A percentile compares a stretch with the other conserved stretches of the same genome.
phyloP scores from a whole-genome alignment of 2,329 filamentous ascomycete species.

The Didymosphaeria variabile region DNA sequence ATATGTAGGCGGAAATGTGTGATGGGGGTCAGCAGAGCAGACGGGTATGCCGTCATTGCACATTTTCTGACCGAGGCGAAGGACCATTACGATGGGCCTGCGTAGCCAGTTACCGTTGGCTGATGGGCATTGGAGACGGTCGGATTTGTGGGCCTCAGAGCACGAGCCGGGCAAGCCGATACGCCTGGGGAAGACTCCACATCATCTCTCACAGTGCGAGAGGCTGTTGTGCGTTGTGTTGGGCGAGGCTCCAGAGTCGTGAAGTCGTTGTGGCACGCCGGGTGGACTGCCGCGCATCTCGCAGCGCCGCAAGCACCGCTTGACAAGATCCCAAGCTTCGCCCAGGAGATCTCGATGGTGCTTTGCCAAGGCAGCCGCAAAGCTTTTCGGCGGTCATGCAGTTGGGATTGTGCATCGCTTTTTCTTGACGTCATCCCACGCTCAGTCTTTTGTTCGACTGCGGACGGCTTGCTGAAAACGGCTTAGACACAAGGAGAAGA shows the following conservation, averaged over 20 bases:
- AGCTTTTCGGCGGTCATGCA: slow-evolving; percentile 16
- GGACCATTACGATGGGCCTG: not conserved
- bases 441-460: no score
- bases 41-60: slow-evolving; percentile 27
- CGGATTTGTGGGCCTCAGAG: slow-evolving; percentile 22
- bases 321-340: slow-evolving; percentile 23
- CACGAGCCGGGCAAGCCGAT: slow-evolving; percentile 17
- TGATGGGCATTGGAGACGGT: not conserved
- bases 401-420: not conserved
- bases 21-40: slow-evolving; percentile 7
- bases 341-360: slow-evolving; percentile 16
- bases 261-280: not conserved
- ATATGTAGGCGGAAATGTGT: slow-evolving; percentile 1
- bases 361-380: slow-evolving; percentile 26
- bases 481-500: not conserved
- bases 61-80: slow-evolving; percentile 12
- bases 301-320: slow-evolving; percentile 4
- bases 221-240: not conserved
- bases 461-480: not conserved
- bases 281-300: not conserved
- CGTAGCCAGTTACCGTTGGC: slow-evolving; percentile 12
- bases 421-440: slow-evolving; percentile 18
- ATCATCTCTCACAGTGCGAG: slow-evolving; percentile 1
- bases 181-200: slow-evolving; percentile 1
- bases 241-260: not conserved